phyloP scores from a whole-genome alignment of 2,329 filamentous ascomycete species.

The Botryotinia globosa region DNA sequence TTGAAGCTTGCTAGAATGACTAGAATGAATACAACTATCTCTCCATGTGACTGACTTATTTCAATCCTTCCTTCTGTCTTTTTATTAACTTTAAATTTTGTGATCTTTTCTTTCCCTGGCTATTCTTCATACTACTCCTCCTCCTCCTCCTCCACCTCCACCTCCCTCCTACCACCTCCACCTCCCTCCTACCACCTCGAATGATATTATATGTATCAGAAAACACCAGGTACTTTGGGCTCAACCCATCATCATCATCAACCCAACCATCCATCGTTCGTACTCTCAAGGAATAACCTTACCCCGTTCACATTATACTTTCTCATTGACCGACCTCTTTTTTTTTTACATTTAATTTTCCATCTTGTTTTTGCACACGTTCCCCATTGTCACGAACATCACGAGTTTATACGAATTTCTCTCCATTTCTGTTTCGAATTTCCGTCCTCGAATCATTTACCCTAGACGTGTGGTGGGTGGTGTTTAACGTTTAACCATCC shows the following conservation, averaged over 20 bases:
- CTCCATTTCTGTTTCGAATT: not conserved
- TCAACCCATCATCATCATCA: not conserved
- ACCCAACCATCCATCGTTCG: conserved; percentile 5
- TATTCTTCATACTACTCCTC: not conserved
- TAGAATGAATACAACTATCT: not conserved
- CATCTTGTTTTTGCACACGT: not conserved
- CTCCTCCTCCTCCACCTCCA: not conserved
- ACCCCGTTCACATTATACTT: not conserved
- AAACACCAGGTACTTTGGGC: not conserved
- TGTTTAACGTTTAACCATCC: not conserved
- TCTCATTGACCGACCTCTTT: conserved; percentile 9
- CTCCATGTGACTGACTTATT: not conserved
- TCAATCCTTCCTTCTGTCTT: not conserved
- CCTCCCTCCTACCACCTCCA: not conserved
- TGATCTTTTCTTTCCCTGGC: not conserved
- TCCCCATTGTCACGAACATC: conserved; percentile 8
- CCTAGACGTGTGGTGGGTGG: not conserved
- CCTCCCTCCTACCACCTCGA: not conserved
- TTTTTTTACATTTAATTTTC: not conserved
- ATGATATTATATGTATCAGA: not conserved
- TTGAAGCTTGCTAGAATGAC: not conserved
- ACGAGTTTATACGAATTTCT: conserved; percentile 6
- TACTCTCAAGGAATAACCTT: conserved; percentile 3
- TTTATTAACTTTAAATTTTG: not conserved
- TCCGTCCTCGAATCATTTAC: not conserved